Evolutionary conservation across 2,329 filamentous ascomycete species (phyloP), one percentile per base, ranked within the genome.

Genomic region (Nemania sp.): DNA sequence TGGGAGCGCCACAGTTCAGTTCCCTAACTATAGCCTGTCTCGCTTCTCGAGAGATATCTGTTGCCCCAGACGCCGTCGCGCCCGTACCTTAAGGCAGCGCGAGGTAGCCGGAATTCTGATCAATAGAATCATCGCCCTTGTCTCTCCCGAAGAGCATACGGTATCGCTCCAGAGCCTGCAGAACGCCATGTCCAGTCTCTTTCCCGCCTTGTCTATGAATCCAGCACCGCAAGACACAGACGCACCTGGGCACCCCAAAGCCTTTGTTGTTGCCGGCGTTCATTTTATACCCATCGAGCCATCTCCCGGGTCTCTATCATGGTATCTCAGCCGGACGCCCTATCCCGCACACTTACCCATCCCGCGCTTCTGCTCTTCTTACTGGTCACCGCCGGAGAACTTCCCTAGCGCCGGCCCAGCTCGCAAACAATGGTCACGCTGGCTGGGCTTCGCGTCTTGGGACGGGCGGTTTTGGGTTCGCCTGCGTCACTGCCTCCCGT

Each of bases 391-490:
- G 11, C 17, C 43, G 11, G 49, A n/a, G n/a, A n/a, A n/a, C n/a
- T n/a, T n/a, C n/a, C n/a, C n/a, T n/a, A n/a, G n/a, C n/a, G n/a
- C n/a, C n/a, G n/a, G n/a, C n/a, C n/a, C n/a, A n/a, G n/a, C n/a
- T n/a, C n/a, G n/a, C n/a, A n/a, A n/a, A n/a, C n/a, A 56, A 6
- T 68, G 68, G 66, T 53, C 61, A 1, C 4, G n/a, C 3, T 73
- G 70, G 71, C 54, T 51, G 30, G 56, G 46, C 1, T 75, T 74
- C 70, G 54, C 61, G 41, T 66, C 80, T 49, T 88, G 78, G 72
- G 84, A 88, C 66, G 80, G 82, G 0, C 80, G 84, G 2, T 87
- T 79, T 68, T 88, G 84, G 84, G 68, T 86, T 14, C 73, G 77
- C 14, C 50, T 83, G 8, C 68, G 69, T 17, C 70, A 75, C 41